A percentile compares a stretch with the other conserved stretches of the same genome.
phyloP scores from a whole-genome alignment of 2,329 filamentous ascomycete species.

The Epichloe amarillans region DNA sequence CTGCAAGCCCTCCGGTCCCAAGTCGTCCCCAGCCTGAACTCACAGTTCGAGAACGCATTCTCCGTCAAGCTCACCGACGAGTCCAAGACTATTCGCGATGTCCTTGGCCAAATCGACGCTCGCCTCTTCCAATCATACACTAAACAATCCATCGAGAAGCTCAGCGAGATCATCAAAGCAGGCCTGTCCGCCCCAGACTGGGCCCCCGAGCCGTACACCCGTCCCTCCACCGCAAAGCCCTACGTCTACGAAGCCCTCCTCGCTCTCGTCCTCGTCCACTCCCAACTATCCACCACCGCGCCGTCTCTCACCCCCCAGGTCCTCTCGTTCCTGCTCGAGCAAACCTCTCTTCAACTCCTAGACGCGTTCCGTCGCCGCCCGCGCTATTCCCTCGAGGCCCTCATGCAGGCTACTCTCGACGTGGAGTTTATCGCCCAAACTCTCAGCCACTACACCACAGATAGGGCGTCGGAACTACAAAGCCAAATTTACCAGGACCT shows the following conservation, averaged over 20 bases:
- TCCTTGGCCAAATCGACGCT: slow-evolving; percentile 78
- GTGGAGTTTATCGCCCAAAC: slow-evolving; percentile 96
- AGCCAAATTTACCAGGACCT: slow-evolving; percentile 85
- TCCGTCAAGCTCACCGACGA: slow-evolving; percentile 91
- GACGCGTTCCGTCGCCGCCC: slow-evolving; percentile 58
- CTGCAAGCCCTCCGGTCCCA: slow-evolving; percentile 70
- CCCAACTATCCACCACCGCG: slow-evolving; percentile 71
- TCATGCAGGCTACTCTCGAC: slow-evolving; percentile 96
- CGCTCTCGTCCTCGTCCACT: slow-evolving; percentile 78
- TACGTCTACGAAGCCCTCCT: slow-evolving; percentile 87
- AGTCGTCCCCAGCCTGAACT: slow-evolving; percentile 76
- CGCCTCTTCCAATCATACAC: slow-evolving; percentile 90
- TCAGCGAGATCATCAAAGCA: slow-evolving; percentile 56
- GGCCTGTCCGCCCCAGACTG: slow-evolving; percentile 62
- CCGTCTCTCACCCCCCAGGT: slow-evolving; percentile 65
- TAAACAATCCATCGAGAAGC: slow-evolving; percentile 53
- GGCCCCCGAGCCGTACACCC: slow-evolving; percentile 43
- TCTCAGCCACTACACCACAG: slow-evolving; percentile 76
- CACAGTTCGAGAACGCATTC: slow-evolving; percentile 87
- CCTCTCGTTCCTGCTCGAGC: slow-evolving; percentile 74
- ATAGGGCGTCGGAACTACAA: slow-evolving; percentile 68
- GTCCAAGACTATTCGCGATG: slow-evolving; percentile 79
- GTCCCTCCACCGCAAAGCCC: slow-evolving; percentile 63
- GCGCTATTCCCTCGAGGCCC: slow-evolving; percentile 60
- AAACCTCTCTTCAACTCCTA: slow-evolving; percentile 67